Base-by-base conservation (phyloP, 1,284 basidiomycete genomes). In the Ustilago tritici region DNA sequence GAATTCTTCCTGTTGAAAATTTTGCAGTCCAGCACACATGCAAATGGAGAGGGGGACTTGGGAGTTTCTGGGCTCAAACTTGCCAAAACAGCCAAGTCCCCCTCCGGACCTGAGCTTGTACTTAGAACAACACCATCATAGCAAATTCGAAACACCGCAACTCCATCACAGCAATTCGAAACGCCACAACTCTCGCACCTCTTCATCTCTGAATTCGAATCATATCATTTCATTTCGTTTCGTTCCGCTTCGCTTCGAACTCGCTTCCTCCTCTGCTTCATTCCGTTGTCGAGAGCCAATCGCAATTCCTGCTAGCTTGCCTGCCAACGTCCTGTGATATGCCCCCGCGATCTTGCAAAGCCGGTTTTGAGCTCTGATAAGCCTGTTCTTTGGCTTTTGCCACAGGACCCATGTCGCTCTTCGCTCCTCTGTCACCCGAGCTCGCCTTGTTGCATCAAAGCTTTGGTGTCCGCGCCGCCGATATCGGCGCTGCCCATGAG, bases 401-500 rank as follows among this genome's bases (percentile, higher is more conserved):
- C 57, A 67, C 59, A 59, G 57, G 59, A 61, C 59, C 59, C 58
- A 56, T 56, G 54, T 63, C 49, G 49, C 28, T 36, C 23, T 17
- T 63, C 49, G 49, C 28, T 46, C 23, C 31, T 56, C 53, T 46
- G 34, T 56, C 54, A 56, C 0, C 23, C 53, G 41, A 58, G 14
- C 55, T 38, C 19, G 35, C 11, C 36, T 36, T 36, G 5, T 55
- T 32, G 38, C 55, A 28, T 28, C 23, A 55, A 38, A 23, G 17
- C 23, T 36, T 10, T 36, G 52, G 28, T n/a, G 11, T 17, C 56
- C 36, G 17, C 34, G 8, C 23, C 35, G 17, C 47, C 61, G 60
- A 28, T 61, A 67, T 67, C 47, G 31, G 46, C 53, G 28, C 19
- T 23, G 19, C 57, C 32, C 52, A 70, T 65, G 58, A 70, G 62